Conservation (phyloP, 2,329 filamentous ascomycete genomes). For the Epicoccum nigrum region DNA sequence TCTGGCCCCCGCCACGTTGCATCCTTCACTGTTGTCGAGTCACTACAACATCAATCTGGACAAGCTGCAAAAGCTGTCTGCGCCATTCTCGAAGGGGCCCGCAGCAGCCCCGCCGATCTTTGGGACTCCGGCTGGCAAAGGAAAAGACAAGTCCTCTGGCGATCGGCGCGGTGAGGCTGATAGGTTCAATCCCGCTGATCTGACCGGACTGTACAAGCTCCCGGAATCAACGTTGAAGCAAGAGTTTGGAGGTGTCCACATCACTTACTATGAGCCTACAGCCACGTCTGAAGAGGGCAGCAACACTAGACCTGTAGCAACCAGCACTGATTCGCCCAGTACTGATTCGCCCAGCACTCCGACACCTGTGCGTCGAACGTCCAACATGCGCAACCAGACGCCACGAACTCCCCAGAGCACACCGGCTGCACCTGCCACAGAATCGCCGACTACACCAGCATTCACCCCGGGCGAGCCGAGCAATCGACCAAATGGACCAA, state of each 20-base stretch:
- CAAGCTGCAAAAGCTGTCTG: conserved; percentile 80
- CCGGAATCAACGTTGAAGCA: conserved; percentile 62
- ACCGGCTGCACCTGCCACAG: conserved; percentile 45
- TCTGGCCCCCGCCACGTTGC: conserved; percentile 67
- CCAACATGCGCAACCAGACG: conserved; percentile 56
- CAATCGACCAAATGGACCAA: conserved; percentile 40
- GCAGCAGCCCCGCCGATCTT: conserved; percentile 57
- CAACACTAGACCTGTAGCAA: conserved; percentile 20
- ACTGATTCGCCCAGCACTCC: conserved; percentile 72
- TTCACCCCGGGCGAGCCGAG: conserved; percentile 45
- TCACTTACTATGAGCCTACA: conserved; percentile 75
- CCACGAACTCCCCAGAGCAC: conserved; percentile 55
- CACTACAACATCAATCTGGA: conserved; percentile 80
- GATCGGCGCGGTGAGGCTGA: conserved; percentile 38
- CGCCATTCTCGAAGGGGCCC: conserved; percentile 77
- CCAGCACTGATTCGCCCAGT: conserved; percentile 57
- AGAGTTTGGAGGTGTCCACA: conserved; percentile 79
- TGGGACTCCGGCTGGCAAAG: conserved; percentile 66
- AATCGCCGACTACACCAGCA: conserved; percentile 57
- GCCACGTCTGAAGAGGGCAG: conserved; percentile 34
- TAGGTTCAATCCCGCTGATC: conserved; percentile 62
- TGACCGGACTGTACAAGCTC: conserved; percentile 71
- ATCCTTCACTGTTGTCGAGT: conserved; percentile 75
- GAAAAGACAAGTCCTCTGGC: conserved; percentile 72
- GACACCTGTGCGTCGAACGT: conserved; percentile 75